Base-by-base conservation (phyloP, 352 stramenopile genomes). In the Phytophthora ohioensis region DNA sequence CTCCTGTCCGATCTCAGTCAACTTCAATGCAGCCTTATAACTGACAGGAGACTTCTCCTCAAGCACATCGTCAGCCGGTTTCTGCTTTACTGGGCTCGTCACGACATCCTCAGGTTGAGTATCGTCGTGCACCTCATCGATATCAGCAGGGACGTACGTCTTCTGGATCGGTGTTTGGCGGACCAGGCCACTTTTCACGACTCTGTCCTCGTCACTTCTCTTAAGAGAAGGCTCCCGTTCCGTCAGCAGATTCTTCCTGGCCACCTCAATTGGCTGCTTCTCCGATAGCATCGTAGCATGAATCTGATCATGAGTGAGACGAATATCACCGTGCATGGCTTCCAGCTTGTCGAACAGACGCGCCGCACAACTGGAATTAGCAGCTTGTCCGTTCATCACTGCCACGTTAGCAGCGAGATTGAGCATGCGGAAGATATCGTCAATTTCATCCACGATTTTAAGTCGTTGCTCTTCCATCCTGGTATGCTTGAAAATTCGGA, bases 381-480 rank as follows among this genome's bases (percentile, higher is more conserved):
- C 13, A 8, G 58, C 34, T 31, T 39, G 21, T 8, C 45, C 41
- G 27, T 80, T 46, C 49, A 73, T 76, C 32, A 80, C 66, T 2
- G 48, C 48, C 7, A 48, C 56, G 3, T 35, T 61, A 0, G 64
- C 66, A 9, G 67, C 48, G 1, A 81, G 45, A 30, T 71, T 70
- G 8, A 84, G 61, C 54, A 78, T 57, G 36, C 49, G 63, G 32
- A 79, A 73, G n/a, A 81, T 32, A 39, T 64, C 49, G 49, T 84
- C 71, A 32, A 84, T 70, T 13, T 81, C 69, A 31, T 73, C 48
- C 3, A 76, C 52, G 36, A 81, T 36, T 3, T 64, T 10, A 1
- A 64, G 66, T 11, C 76, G 53, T 30, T 80, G 32, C 1, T 74
- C 57, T 65, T 78, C 75, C 77, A 84, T 68, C 3, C 15, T 21